These are phyloP conservation scores for Mycena maculata DNA, from an alignment of 768 basidiomycete species.

Conservation along the genomic window DNA sequence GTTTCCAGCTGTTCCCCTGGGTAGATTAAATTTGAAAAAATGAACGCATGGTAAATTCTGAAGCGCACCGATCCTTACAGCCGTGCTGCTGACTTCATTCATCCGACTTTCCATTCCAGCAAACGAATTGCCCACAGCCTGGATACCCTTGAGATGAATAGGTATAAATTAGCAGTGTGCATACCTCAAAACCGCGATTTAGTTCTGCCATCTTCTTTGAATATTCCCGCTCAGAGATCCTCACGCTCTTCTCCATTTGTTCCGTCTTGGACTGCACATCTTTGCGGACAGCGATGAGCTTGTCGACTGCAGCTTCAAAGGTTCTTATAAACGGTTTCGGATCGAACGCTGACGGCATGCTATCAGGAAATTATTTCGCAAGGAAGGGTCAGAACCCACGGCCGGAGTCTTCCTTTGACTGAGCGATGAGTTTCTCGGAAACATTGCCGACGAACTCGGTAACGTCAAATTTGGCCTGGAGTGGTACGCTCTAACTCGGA, in stretches of 20 bases:
- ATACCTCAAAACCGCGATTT: slow-evolving; percentile 94
- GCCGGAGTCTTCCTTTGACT: slow-evolving; percentile 86
- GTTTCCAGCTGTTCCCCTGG: slow-evolving; percentile 96
- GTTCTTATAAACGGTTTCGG: slow-evolving; percentile 93
- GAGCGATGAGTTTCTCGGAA: slow-evolving; percentile 88
- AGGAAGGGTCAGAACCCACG: slow-evolving; percentile 57
- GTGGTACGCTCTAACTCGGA: slow-evolving; percentile 21
- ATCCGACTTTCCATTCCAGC: slow-evolving; percentile 90
- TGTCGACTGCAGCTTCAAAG: slow-evolving; percentile 92
- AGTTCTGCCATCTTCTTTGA: slow-evolving; percentile 94
- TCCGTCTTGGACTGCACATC: slow-evolving; percentile 93
- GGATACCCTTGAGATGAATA: slow-evolving; percentile 24
- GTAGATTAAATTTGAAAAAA: slow-evolving; percentile 1
- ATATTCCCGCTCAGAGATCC: slow-evolving; percentile 91
- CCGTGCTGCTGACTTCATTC: slow-evolving; percentile 93
- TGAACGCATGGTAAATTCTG: neutral
- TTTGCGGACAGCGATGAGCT: slow-evolving; percentile 85
- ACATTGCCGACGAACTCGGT: slow-evolving; percentile 89
- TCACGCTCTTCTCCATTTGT: slow-evolving; percentile 92
- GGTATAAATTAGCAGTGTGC: neutral
- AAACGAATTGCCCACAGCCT: slow-evolving; percentile 92
- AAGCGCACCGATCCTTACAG: slow-evolving; percentile 87
- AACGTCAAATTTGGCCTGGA: slow-evolving; percentile 89
- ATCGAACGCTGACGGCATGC: slow-evolving; percentile 77
- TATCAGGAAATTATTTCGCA: neutral